phyloP scores from a whole-genome alignment of 2,329 filamentous ascomycete species.

The Stachybotrys echinatus region DNA sequence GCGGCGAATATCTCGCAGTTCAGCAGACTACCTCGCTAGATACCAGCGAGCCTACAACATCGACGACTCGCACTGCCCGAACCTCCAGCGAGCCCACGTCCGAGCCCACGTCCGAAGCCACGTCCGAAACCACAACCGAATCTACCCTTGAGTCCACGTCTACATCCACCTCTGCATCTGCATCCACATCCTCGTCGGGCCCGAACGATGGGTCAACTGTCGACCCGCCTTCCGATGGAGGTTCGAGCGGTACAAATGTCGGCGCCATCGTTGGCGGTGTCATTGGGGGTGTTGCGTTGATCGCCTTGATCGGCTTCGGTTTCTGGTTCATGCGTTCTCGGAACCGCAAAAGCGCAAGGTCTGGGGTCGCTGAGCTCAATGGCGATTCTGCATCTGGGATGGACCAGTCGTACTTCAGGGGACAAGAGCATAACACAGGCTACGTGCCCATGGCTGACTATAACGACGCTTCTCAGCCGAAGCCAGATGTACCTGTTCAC shows the following conservation, averaged over 20 bases:
- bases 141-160: too few species aligned
- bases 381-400: too few species aligned
- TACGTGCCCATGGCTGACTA: too few species aligned
- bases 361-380: too few species aligned
- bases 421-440: too few species aligned
- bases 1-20: background rate
- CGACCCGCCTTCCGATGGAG: background rate
- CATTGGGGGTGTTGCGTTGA: background rate
- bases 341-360: background rate
- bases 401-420: too few species aligned
- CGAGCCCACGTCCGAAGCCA: too few species aligned
- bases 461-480: too few species aligned
- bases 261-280: constrained; percentile 1
- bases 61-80: background rate
- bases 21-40: background rate
- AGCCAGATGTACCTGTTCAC: too few species aligned
- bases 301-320: background rate
- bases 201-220: background rate
- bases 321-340: background rate
- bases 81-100: background rate
- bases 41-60: background rate
- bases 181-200: too few species aligned
- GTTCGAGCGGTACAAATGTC: background rate
- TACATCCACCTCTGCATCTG: too few species aligned
- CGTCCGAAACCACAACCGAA: too few species aligned